Evolutionary conservation across 495 filamentous ascomycete species (phyloP).

Genomic region (Bathelium albidoporum): DNA sequence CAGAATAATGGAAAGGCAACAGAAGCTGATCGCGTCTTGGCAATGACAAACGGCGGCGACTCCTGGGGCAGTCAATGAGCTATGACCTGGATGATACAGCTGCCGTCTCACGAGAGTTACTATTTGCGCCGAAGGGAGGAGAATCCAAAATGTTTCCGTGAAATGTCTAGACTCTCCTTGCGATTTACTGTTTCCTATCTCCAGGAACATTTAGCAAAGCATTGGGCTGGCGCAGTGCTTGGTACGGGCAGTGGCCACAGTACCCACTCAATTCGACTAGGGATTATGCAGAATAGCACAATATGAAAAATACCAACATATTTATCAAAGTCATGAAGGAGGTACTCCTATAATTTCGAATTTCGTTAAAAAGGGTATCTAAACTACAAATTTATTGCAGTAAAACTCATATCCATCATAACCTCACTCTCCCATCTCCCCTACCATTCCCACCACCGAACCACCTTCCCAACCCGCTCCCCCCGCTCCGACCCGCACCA

Average conservation of each 20-base stretch:
- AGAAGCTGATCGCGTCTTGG: neutral
- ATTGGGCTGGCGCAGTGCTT: slow-evolving; percentile 3
- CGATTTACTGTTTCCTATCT: neutral
- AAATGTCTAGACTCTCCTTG: neutral
- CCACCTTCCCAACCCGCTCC: slow-evolving; percentile 36
- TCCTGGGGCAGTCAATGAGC: neutral
- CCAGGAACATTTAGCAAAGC: neutral
- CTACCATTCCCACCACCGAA: slow-evolving; percentile 43
- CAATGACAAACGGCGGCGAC: neutral
- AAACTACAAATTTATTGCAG: neutral
- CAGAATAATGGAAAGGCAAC: neutral
- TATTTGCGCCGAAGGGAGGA: neutral
- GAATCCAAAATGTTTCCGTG: neutral
- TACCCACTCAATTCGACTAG: neutral
- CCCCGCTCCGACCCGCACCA: slow-evolving; percentile 31
- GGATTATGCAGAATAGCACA: neutral
- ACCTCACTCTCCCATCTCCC: slow-evolving; percentile 38
- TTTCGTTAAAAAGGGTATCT: neutral
- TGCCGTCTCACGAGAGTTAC: neutral
- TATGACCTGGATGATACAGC: neutral
- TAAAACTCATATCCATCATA: slow-evolving; percentile 13
- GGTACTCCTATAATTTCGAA: neutral
- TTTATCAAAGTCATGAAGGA: neutral
- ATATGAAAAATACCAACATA: neutral
- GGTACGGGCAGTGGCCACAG: neutral